Evolutionary conservation across 2,329 filamentous ascomycete genomes (phyloP).

Genomic region (Cryoendolithus antarcticus): DNA sequence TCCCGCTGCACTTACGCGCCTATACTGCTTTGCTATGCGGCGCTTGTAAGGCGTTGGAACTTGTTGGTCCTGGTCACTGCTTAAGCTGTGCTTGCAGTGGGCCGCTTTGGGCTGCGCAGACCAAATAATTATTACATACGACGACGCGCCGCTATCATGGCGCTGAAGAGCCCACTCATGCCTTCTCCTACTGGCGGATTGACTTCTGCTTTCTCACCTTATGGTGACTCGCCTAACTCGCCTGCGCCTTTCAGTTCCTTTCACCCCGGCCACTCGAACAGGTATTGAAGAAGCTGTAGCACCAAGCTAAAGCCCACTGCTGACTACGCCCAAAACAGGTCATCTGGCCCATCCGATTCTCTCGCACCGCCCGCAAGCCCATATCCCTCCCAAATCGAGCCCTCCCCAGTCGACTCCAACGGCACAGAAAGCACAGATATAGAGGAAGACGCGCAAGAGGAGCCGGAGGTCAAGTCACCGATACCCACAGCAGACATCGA

Average conservation of each 20-base stretch:
- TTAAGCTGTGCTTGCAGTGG: no score
- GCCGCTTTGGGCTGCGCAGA: no score
- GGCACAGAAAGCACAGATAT: conserved; percentile 75
- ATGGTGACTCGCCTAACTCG: conserved; percentile 39
- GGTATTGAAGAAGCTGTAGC: conserved; percentile 15
- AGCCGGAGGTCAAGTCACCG: conserved; percentile 27
- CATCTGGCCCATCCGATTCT: conserved; percentile 34
- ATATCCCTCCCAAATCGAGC: conserved; percentile 57
- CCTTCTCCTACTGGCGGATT: conserved; percentile 27
- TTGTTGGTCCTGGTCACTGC: no score
- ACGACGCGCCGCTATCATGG: conserved; percentile 11
- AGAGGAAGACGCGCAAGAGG: conserved; percentile 62
- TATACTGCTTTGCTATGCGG: no score
- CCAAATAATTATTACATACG: no score
- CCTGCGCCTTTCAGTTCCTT: conserved; percentile 32
- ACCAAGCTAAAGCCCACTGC: conserved; percentile 12
- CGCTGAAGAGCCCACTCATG: conserved; percentile 30
- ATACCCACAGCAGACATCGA: conserved; percentile 8
- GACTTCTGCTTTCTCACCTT: conserved; percentile 38
- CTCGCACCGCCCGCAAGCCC: conserved; percentile 36
- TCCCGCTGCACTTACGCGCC: no score
- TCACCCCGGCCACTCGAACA: conserved; percentile 25
- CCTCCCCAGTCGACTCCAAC: conserved; percentile 75
- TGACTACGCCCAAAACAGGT: conserved; percentile 17
- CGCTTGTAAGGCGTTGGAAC: no score